Conservation (phyloP, 139 green algal genomes). For the Chlamydomonas schloesseri region DNA sequence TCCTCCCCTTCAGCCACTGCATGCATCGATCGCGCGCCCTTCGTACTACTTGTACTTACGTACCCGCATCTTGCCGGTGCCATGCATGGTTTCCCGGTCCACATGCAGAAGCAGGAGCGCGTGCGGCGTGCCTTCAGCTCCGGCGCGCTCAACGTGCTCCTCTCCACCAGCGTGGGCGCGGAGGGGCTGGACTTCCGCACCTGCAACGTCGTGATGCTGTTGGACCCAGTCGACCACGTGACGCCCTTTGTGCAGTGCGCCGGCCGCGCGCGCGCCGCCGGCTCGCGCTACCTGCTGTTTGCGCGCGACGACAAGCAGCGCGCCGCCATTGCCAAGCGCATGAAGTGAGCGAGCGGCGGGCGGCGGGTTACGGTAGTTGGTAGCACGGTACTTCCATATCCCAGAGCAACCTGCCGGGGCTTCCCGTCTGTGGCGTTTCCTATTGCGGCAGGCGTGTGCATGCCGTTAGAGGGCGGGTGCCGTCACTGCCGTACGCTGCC, state of each 20-base stretch:
- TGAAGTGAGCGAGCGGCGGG: neutral
- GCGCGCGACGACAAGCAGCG: neutral
- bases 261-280: neutral
- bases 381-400: too few relatives aligned
- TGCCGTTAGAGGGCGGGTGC: too few relatives aligned
- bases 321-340: neutral
- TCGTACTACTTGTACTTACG: too few relatives aligned
- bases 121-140: neutral
- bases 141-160: constrained; percentile 9
- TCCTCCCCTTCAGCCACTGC: too few relatives aligned
- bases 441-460: too few relatives aligned
- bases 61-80: too few relatives aligned
- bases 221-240: neutral
- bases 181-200: constrained; percentile 28
- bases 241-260: constrained; percentile 26
- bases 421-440: too few relatives aligned
- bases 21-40: too few relatives aligned
- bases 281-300: neutral
- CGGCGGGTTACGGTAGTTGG: too few relatives aligned
- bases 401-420: too few relatives aligned
- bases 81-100: too few relatives aligned
- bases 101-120: constrained; percentile 29
- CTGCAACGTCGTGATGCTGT: neutral
- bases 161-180: constrained; percentile 22
- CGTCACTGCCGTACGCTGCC: too few relatives aligned